Percentiles rank a stretch among this genome's conserved stretches.
These are phyloP conservation scores for Solanum etuberosum DNA, from an alignment of 257 asterid genomes.

Conservation along the genomic window DNA sequence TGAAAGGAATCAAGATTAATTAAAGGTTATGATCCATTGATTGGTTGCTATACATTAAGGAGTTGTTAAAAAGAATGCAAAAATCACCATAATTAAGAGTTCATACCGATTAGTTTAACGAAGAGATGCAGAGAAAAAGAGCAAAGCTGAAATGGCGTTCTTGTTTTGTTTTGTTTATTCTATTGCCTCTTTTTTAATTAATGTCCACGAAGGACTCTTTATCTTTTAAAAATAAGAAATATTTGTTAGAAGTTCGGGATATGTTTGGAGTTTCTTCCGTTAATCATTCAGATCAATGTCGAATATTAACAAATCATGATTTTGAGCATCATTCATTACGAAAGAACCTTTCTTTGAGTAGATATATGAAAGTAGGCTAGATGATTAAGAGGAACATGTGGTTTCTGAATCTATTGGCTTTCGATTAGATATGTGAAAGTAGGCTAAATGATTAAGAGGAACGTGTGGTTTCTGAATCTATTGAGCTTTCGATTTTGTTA, in stretches of 20 bases:
- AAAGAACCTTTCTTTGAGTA: not conserved
- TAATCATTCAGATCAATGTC: accelerated
- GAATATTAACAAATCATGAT: not conserved
- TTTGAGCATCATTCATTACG: accelerated
- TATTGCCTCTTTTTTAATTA: not conserved
- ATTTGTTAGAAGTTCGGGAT: not conserved
- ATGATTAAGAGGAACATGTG: too few species aligned
- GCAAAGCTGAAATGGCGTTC: not conserved
- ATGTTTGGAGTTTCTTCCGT: not conserved
- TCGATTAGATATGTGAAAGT: too few species aligned
- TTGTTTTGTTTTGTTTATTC: not conserved
- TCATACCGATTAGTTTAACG: not conserved
- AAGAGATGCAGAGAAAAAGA: not conserved
- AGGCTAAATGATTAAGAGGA: too few species aligned
- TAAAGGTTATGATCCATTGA: not conserved
- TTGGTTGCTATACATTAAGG: not conserved
- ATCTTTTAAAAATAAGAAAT: not conserved
- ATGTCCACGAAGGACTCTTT: too few species aligned
- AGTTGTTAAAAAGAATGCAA: not conserved
- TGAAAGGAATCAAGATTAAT: not conserved
- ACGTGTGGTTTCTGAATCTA: too few species aligned
- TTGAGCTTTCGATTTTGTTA: not conserved
- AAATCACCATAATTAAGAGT: not conserved
- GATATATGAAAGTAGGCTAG: not conserved
- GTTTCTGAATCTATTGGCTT: not conserved